Evolutionary conservation across 495 filamentous ascomycete genomes (phyloP), one percentile per base, ranked within the genome.

Genomic region (Penicillium simplicissimum): DNA sequence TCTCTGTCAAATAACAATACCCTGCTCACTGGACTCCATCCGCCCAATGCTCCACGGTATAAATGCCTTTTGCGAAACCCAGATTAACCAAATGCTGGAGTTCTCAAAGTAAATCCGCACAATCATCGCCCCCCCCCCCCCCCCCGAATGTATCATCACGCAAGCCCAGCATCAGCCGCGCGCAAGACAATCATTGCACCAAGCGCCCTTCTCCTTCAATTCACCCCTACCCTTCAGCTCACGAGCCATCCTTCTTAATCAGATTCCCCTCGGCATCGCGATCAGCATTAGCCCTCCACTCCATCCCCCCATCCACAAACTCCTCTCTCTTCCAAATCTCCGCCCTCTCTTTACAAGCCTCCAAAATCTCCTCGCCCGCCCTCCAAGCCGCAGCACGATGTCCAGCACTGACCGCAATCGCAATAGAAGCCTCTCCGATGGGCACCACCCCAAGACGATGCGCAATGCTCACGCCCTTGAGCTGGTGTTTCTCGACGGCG

Each of bases 311-410:
- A 67, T 88, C 90, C 59, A 85, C 87, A 84, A 98, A 98, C 68
- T 91, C 88, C 81, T 98, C 95, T 70, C 84, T 79, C 78, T 98
- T 98, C 95, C 95, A 98, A 52, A 98, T 88, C 83, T 98, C 95
- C 42, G 90, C 90, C 60, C 81, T 83, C 67, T 83, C 85, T 78
- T 98, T 98, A 67, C 89, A 91, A 68, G 81, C 77, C 82, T 98
- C 94, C 65, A 98, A 76, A 40, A 92, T 88, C 78, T 94, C 91
- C 79, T 98, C 94, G 0, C 91, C 95, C 0, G 87, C 96, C 64
- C 78, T 77, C 93, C 93, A 98, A 38, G 91, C 95, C 45, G 90
- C 90, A 66, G 87, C 84, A n/a, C 95, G 83, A 81, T 98, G 95
- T 45, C 90, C 86, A 23, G 89, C 80, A 53, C 89, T 90, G 14